Evolutionary conservation across 2,329 filamentous ascomycete genomes (phyloP).

Genomic region (Trichoderma sp.): DNA sequence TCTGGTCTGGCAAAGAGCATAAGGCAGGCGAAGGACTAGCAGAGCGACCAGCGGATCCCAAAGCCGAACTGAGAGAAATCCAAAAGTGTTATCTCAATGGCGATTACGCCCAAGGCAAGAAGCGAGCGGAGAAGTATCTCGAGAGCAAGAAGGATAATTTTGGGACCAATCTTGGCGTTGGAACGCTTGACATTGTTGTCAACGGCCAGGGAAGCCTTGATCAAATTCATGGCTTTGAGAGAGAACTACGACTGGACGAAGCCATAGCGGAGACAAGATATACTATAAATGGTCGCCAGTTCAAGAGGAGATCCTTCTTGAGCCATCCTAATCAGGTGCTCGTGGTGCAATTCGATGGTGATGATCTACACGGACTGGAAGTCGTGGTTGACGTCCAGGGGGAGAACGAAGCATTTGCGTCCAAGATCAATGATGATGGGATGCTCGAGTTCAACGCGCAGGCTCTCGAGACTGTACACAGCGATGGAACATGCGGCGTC

Average conservation of each 20-base stretch:
- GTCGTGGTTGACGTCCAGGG: not conserved
- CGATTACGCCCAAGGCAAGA: conserved; percentile 3
- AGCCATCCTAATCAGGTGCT: conserved; percentile 16
- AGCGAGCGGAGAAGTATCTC: conserved; percentile 11
- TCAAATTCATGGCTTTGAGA: not conserved
- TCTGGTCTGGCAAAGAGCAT: conserved; percentile 11
- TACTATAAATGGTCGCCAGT: not conserved
- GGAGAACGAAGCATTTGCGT: conserved; percentile 14
- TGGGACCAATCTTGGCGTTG: conserved; percentile 16
- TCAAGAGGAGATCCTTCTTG: conserved; percentile 2
- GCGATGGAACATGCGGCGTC: conserved; percentile 15
- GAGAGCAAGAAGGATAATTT: conserved; percentile 17
- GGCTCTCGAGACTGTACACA: conserved; percentile 15
- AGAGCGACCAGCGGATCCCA: not conserved
- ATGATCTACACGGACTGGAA: not conserved
- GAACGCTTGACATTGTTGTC: not conserved
- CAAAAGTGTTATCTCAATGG: conserved; percentile 12
- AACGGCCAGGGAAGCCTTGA: not conserved
- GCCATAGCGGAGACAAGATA: conserved; percentile 14
- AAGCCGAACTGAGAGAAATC: conserved; percentile 17
- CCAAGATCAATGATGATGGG: not conserved
- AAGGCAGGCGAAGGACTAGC: not conserved
- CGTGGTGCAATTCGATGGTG: conserved; percentile 2
- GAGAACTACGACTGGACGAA: conserved; percentile 16
- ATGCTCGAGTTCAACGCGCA: conserved; percentile 11